Conservation (phyloP, 768 basidiomycete species). For the Pisolithus tinctorius region DNA sequence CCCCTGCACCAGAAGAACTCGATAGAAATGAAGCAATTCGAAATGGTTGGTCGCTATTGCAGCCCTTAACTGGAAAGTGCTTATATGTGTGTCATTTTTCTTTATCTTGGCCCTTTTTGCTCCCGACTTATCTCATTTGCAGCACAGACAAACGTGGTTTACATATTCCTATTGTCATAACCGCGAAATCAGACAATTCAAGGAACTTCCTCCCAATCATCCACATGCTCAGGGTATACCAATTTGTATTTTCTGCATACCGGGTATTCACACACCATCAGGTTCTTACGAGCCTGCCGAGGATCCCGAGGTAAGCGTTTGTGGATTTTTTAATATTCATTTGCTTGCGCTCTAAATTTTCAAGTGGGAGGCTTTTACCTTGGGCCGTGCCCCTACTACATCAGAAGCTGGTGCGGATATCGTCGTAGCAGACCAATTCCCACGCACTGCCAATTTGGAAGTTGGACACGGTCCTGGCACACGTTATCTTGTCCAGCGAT, state of each 20-base stretch:
- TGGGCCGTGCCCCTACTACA: constrained; percentile 60
- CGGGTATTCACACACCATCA: constrained; percentile 27
- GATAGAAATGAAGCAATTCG: constrained; percentile 59
- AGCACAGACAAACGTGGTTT: constrained; percentile 92
- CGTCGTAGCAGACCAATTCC: constrained; percentile 57
- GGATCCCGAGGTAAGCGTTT: constrained; percentile 66
- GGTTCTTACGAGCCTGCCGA: constrained; percentile 76
- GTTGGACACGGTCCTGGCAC: constrained; percentile 73
- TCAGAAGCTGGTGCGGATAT: constrained; percentile 59
- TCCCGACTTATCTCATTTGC: constrained; percentile 28
- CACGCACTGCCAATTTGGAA: constrained; percentile 64
- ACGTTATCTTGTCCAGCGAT: constrained; percentile 87
- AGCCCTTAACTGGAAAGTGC: constrained; percentile 72
- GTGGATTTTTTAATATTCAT: constrained; percentile 15
- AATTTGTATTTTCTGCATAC: constrained; percentile 20
- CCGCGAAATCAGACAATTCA: constrained; percentile 92
- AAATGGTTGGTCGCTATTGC: constrained; percentile 77
- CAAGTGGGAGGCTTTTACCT: constrained; percentile 76
- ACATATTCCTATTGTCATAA: constrained; percentile 97
- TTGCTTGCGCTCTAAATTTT: constrained; percentile 16
- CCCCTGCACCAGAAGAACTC: constrained; percentile 43
- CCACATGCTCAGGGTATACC: constrained; percentile 54
- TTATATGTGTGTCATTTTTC: constrained; percentile 63
- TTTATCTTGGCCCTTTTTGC: constrained; percentile 19
- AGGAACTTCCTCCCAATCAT: constrained; percentile 64